Evolutionary conservation across 2,329 filamentous ascomycete species (phyloP), one percentile per base, ranked within the genome.

Genomic region (Didymella keratinophila): DNA sequence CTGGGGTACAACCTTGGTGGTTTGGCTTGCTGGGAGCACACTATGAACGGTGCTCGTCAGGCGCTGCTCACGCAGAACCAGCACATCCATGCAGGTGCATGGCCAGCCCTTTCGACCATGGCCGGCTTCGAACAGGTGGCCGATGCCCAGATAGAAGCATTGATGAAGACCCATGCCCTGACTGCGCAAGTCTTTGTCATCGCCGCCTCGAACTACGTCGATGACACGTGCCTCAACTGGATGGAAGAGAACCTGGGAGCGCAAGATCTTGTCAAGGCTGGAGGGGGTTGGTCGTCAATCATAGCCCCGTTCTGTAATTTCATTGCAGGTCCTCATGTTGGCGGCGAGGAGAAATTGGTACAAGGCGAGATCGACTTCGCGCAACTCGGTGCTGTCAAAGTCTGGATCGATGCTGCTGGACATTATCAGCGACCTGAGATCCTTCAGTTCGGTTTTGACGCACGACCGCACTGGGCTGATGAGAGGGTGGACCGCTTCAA

Each of bases 111-210:
- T n/a, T 71, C 70, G 0, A 73, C 69, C 8, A 71, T 75, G 73
- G 63, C 65, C 0, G 78, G 79, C 0, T 80, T 81, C 42, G 78
- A 81, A 56, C 65, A 60, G 0, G 73, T 76, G 6, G 79, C 78
- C 2, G 74, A 79, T 58, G 69, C 69, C n/a, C 78, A 81, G 65
- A 81, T 82, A 51, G 80, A 82, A 68, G 79, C 77, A 5, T 61
- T 81, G 34, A 81, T 81, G 79, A 81, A 81, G 67, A 67, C 70
- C 5, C 80, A 81, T 58, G 79, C 80, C 2, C 57, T 81, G 23
- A 80, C 78, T 1, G 79, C 75, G 14, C 79, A 82, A 56, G 76
- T 78, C 2, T 82, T 80, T 52, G 79, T 80, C 21, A 66, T 81
- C 28, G 72, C 71, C 1, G 79, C 79, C 2, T 75, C 73, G 7